Percentiles rank a stretch among this genome's conserved stretches.
phyloP scores from a whole-genome alignment of 148 eudicot species.

The Pharnaceum exiguum region DNA sequence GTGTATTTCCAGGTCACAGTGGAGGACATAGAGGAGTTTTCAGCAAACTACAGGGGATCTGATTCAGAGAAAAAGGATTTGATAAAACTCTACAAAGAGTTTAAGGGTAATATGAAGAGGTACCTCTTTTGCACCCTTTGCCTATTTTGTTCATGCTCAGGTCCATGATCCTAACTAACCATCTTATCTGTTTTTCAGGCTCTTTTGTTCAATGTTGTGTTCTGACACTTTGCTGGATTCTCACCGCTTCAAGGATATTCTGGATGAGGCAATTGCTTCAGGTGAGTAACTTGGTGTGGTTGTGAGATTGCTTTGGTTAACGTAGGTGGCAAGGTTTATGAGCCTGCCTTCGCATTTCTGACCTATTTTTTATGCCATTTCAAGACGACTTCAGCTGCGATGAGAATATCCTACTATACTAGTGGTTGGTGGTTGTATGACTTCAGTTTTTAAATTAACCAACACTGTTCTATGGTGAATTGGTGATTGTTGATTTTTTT shows the following conservation, averaged over 20 bases:
- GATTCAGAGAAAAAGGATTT: slow-evolving; percentile 85
- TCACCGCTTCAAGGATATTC: slow-evolving; percentile 86
- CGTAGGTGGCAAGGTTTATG: background rate
- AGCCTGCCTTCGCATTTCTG: no score
- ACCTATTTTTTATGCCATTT: no score
- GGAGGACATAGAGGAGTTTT: slow-evolving; percentile 95
- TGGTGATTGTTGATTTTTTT: no score
- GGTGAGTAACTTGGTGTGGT: slow-evolving; percentile 35
- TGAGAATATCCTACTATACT: no score
- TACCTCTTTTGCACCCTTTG: slow-evolving; percentile 10
- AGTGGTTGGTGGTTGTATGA: no score
- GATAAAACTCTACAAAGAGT: slow-evolving; percentile 62
- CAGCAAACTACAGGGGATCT: slow-evolving; percentile 94
- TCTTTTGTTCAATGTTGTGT: slow-evolving; percentile 89
- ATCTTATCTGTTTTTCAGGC: slow-evolving; percentile 35
- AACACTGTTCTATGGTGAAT: no score
- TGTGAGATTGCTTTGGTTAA: background rate
- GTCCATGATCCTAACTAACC: background rate
- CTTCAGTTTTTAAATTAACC: no score
- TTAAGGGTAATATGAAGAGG: slow-evolving; percentile 92
- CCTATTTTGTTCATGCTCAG: background rate
- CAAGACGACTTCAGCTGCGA: no score
- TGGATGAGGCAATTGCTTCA: slow-evolving; percentile 84
- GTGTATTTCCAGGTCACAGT: slow-evolving; percentile 59
- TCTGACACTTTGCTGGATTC: slow-evolving; percentile 87